phyloP scores from a whole-genome alignment of 306 rosid genomes.

The Pyrus betulifolia region DNA sequence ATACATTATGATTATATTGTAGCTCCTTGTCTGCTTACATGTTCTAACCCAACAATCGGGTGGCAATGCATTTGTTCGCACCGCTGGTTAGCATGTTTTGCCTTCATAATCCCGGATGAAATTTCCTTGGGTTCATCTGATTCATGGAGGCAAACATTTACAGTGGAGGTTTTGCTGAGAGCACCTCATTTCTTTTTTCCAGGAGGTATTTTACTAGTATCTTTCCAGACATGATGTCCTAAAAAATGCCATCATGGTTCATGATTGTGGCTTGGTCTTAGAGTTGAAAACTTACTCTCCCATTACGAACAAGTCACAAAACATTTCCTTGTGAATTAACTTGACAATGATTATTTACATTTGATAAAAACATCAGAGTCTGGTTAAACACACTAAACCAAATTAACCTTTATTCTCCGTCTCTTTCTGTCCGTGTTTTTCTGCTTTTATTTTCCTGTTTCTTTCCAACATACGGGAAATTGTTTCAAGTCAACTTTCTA shows the following conservation, averaged over 20 bases:
- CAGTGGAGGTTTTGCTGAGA: constrained; percentile 15
- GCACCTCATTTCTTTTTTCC: constrained; percentile 6
- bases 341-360: not conserved
- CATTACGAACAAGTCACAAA: not conserved
- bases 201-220: constrained; percentile 32
- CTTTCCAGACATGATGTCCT: constrained; percentile 26
- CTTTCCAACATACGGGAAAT: not conserved
- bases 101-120: constrained; percentile 47
- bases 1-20: not conserved
- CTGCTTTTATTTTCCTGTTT: not conserved
- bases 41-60: not conserved
- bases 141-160: constrained; percentile 19
- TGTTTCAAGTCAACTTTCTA: not conserved
- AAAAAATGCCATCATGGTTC: not conserved
- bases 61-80: not conserved
- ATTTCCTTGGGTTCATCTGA: constrained; percentile 30
- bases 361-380: not conserved
- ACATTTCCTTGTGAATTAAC: not conserved
- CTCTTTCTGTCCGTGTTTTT: not conserved
- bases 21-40: not conserved
- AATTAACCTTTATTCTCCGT: not conserved
- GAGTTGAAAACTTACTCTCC: not conserved
- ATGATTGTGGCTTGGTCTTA: not conserved
- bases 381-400: not conserved
- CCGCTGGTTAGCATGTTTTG: not conserved